Conservation (phyloP, 805 yeast species). For the Scheffersomyces lignosus region DNA sequence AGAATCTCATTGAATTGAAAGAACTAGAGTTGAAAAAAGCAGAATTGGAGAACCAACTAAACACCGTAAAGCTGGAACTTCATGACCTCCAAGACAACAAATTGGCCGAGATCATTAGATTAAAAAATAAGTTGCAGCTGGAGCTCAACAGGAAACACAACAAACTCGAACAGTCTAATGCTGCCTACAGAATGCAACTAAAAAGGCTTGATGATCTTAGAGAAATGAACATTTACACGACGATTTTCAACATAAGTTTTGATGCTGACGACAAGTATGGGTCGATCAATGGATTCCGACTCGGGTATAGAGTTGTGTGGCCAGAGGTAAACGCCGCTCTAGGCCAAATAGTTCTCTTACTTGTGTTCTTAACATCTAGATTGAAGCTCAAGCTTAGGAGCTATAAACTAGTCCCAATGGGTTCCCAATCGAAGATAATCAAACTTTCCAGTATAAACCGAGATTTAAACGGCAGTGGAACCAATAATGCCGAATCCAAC, state of each 20-base stretch:
- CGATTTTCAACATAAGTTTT: slow-evolving; percentile 78
- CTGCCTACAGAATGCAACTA: slow-evolving; percentile 60
- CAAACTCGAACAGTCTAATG: slow-evolving; percentile 62
- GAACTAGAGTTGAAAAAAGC: slow-evolving; percentile 42
- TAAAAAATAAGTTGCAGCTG: slow-evolving; percentile 57
- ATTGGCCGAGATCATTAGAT: slow-evolving; percentile 45
- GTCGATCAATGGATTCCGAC: slow-evolving; percentile 77
- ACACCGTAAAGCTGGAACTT: slow-evolving; percentile 40
- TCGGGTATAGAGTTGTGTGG: slow-evolving; percentile 85
- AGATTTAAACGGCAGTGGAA: background rate
- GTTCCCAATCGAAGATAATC: slow-evolving; percentile 78
- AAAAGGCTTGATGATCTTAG: slow-evolving; percentile 70
- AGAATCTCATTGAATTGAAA: slow-evolving; percentile 30
- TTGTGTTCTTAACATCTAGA: slow-evolving; percentile 62
- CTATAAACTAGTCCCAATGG: slow-evolving; percentile 76
- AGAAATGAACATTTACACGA: slow-evolving; percentile 77
- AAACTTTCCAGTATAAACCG: slow-evolving; percentile 34
- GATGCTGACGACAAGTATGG: slow-evolving; percentile 72
- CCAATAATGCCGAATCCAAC: background rate
- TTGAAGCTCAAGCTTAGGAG: slow-evolving; percentile 55
- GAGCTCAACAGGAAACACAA: slow-evolving; percentile 50
- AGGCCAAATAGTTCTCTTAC: slow-evolving; percentile 75
- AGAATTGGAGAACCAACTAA: slow-evolving; percentile 50
- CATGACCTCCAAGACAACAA: slow-evolving; percentile 36
- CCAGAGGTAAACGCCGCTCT: slow-evolving; percentile 88